Base-by-base conservation (phyloP, 1,284 basidiomycete species). In the Cryptococcus maquisensis region DNA sequence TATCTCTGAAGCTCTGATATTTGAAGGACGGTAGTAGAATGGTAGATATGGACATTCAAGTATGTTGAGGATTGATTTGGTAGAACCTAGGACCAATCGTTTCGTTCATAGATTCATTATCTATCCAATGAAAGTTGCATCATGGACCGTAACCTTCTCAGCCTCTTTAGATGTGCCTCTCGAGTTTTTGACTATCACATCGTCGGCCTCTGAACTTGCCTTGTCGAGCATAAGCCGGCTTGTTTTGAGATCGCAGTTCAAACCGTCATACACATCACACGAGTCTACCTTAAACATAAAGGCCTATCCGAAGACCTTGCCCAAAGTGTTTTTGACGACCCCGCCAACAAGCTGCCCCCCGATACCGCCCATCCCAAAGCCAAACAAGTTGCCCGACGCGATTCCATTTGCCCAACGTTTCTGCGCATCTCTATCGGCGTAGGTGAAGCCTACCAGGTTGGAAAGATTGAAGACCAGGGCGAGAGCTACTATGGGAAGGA, bases 381-480 rank as follows among this genome's bases (percentile, higher is more conserved):
- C 69, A 32, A 72, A 60, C 63, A 82, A 69, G 62, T 75, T 77
- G 82, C 86, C 81, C 2, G 83, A 82, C 16, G 83, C 78, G 16
- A 82, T 81, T 45, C 79, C 81, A 60, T 82, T 84, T 2, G 88
- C 88, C 88, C 87, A 92, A 54, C 84, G 83, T 67, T 84, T 81
- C 73, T 93, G 92, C 32, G 90, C 87, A 66, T 95, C 90, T 50
- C 90, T 83, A 71, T 95, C 90, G 28, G 90, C 92, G 67, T 76
- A 77, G 58, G 90, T 94, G 78, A 94, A 95, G 8, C 92, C 93
- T 54, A 96, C 80, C 21, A 86, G 87, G 65, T 96, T 96, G 35
- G 90, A 92, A 52, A 92, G 70, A 74, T 94, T 94, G 82, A 95
- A 94, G 37, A 94, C 86, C 50, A 94, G 80, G 4, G 91, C 91